Conservation (phyloP, 2,329 filamentous ascomycete genomes). For the Moelleriella libera region DNA sequence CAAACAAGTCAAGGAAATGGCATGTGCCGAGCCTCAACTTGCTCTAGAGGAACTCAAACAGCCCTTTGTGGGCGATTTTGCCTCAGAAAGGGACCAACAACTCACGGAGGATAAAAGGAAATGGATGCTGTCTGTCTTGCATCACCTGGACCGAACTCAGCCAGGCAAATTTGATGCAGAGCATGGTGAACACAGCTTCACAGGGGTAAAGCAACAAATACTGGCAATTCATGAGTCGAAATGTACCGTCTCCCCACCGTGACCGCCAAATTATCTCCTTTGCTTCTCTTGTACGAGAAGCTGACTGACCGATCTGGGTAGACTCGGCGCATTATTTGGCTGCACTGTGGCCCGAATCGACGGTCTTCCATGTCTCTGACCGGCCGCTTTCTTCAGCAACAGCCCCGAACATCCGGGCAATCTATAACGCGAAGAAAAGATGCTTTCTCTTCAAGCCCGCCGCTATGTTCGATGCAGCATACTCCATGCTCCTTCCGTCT, state of each 20-base stretch:
- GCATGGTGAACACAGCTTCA: not conserved
- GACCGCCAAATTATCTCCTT: too few relatives aligned
- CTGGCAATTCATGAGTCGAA: slow-evolving; percentile 37
- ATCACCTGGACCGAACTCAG: slow-evolving; percentile 23
- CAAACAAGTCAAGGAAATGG: slow-evolving; percentile 4
- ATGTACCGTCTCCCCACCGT: slow-evolving; percentile 17
- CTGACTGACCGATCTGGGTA: not conserved
- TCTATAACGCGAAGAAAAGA: slow-evolving; percentile 4
- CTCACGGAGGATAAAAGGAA: slow-evolving; percentile 12
- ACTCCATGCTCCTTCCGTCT: slow-evolving; percentile 41
- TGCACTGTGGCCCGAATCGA: not conserved
- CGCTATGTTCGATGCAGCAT: slow-evolving; percentile 31
- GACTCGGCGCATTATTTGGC: not conserved
- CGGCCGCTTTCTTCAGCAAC: slow-evolving; percentile 2
- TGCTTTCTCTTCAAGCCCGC: slow-evolving; percentile 22
- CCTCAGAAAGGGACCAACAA: not conserved
- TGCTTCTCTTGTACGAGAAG: too few relatives aligned
- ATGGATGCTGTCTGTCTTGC: slow-evolving; percentile 47
- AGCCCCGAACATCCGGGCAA: not conserved
- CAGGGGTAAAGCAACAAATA: slow-evolving; percentile 14
- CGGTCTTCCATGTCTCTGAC: slow-evolving; percentile 2
- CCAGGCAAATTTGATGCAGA: not conserved
- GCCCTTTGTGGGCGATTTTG: not conserved
- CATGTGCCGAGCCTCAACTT: slow-evolving; percentile 3
- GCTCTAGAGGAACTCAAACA: slow-evolving; percentile 7